These are phyloP conservation scores for Fusarium domesticum DNA, from an alignment of 2,329 filamentous ascomycete genomes.

Conservation along the genomic window DNA sequence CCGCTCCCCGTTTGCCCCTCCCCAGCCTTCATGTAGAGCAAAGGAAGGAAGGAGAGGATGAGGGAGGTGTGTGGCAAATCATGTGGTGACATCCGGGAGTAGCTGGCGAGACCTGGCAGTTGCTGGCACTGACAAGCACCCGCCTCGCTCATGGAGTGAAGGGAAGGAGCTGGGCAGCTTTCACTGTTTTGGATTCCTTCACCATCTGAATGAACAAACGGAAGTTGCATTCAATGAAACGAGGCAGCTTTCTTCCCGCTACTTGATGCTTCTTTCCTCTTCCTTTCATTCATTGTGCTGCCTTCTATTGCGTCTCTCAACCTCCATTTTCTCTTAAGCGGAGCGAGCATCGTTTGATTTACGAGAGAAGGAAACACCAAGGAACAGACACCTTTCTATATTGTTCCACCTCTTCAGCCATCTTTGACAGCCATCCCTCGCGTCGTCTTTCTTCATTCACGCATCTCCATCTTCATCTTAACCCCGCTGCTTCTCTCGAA, in stretches of 20 bases:
- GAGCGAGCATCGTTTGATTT: too few species aligned
- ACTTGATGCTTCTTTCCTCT: constrained; percentile 2
- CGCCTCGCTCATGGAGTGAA: background rate
- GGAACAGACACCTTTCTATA: too few species aligned
- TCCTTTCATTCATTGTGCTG: constrained; percentile 1
- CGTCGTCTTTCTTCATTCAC: too few species aligned
- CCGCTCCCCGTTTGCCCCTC: constrained; percentile 10
- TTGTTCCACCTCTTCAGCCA: too few species aligned
- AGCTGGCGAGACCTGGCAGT: constrained; percentile 15
- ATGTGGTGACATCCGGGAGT: constrained; percentile 6
- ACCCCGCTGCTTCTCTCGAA: too few species aligned
- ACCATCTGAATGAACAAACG: background rate
- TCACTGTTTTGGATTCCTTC: background rate
- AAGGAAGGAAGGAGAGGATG: too few species aligned
- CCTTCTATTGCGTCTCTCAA: background rate
- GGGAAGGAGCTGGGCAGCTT: background rate
- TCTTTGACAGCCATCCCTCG: too few species aligned
- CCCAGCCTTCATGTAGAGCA: too few species aligned
- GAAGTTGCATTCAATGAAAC: constrained; percentile 10
- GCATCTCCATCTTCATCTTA: too few species aligned
- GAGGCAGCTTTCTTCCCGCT: constrained; percentile 5
- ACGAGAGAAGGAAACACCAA: too few species aligned
- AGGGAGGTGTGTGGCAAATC: background rate
- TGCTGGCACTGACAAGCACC: background rate
- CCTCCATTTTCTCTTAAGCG: background rate